These are phyloP conservation scores for Candida namnaoensis DNA, from an alignment of 805 yeast species.

Conservation along the genomic window DNA sequence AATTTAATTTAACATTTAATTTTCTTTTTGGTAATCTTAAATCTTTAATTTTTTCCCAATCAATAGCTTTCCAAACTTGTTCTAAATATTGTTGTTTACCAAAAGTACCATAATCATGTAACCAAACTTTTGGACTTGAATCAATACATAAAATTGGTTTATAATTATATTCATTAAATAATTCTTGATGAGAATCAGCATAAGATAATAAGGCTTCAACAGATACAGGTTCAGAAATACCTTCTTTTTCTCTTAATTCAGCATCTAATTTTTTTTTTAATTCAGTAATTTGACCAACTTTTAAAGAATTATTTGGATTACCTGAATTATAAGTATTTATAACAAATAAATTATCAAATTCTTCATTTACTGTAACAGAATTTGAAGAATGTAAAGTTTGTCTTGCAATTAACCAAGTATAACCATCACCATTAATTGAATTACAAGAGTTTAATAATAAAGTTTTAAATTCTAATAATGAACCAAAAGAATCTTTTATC, in stretches of 20 bases:
- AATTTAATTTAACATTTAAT: no score
- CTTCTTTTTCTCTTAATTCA: conserved; percentile 7
- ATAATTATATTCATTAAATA: conserved; percentile 18
- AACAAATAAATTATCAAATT: conserved; percentile 46
- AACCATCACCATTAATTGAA: conserved; percentile 81
- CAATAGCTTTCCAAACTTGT: conserved; percentile 59
- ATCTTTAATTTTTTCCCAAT: conserved; percentile 57
- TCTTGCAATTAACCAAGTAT: conserved; percentile 78
- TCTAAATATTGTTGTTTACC: conserved; percentile 60
- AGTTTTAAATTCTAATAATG: conserved; percentile 65
- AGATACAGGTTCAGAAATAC: conserved; percentile 1
- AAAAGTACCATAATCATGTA: conserved; percentile 69
- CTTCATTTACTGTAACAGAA: conserved; percentile 2
- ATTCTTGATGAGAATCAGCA: conserved; percentile 30
- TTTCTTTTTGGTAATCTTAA: conserved; percentile 30
- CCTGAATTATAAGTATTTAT: conserved; percentile 89
- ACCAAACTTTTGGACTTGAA: conserved; percentile 61
- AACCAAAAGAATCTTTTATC: conserved; percentile 61
- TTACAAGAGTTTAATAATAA: conserved; percentile 60
- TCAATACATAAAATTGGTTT: conserved; percentile 66
- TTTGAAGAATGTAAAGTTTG: conserved; percentile 15
- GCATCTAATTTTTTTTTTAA: conserved; percentile 15
- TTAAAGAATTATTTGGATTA: conserved; percentile 59
- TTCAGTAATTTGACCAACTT: conserved; percentile 31
- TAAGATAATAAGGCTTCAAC: conserved; percentile 13